These are phyloP conservation scores for Sugiyamaella boreocaroliniensis DNA, from an alignment of 805 yeast species.

Conservation along the genomic window DNA sequence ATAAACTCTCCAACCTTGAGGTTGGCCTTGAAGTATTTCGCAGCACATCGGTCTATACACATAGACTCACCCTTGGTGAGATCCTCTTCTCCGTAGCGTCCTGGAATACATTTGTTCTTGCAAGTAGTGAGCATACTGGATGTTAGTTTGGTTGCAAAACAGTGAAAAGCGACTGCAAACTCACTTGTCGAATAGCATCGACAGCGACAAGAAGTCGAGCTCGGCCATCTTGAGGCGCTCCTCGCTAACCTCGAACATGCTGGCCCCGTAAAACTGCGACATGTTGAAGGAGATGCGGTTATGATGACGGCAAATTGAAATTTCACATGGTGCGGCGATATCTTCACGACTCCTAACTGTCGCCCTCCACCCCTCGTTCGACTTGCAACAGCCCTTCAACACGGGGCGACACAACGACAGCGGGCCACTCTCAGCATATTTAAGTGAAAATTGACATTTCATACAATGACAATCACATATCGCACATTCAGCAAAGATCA, in stretches of 20 bases:
- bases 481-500: conserved; percentile 19
- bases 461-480: conserved; percentile 12
- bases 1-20: conserved; percentile 29
- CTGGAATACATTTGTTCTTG: conserved; percentile 70
- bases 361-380: neutral
- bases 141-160: neutral
- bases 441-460: neutral
- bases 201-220: conserved; percentile 29
- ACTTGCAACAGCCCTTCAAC: neutral
- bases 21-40: conserved; percentile 74
- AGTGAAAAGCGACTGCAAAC: conserved; percentile 1
- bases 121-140: conserved; percentile 54
- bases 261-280: conserved; percentile 32
- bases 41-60: conserved; percentile 81
- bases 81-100: conserved; percentile 79
- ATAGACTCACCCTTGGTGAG: conserved; percentile 75
- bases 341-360: too few relatives aligned
- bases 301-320: neutral
- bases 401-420: neutral
- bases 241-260: conserved; percentile 27
- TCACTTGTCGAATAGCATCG: conserved; percentile 27
- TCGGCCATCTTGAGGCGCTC: conserved; percentile 30
- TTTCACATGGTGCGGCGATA: neutral
- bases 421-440: too few relatives aligned
- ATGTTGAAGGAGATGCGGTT: conserved; percentile 15